Conservation (phyloP, 2,329 filamentous ascomycete genomes). For the Colletotrichum zoysiae region DNA sequence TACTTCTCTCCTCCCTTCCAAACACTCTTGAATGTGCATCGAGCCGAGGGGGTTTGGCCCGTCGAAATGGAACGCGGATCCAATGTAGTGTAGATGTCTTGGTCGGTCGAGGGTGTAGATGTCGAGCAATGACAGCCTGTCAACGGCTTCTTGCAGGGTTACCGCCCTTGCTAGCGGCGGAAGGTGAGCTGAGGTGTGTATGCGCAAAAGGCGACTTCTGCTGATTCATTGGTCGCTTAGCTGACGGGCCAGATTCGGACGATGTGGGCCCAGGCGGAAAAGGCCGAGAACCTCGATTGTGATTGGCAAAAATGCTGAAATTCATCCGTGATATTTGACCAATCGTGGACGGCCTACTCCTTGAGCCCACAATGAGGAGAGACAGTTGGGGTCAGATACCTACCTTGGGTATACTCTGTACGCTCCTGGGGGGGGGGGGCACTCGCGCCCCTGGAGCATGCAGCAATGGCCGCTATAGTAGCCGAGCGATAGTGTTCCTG, state of each 20-base stretch:
- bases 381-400: constrained; percentile 7
- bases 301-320: constrained; percentile 41
- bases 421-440: constrained; percentile 12
- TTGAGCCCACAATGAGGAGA: constrained; percentile 26
- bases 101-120: constrained; percentile 48
- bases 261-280: constrained; percentile 29
- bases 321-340: constrained; percentile 25
- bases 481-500: constrained; percentile 14
- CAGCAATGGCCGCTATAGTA: constrained; percentile 1
- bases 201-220: constrained; percentile 47
- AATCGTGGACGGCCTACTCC: constrained; percentile 14
- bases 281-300: constrained; percentile 16
- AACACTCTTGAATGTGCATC: constrained; percentile 33
- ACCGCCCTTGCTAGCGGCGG: constrained; percentile 46
- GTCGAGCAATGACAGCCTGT: constrained; percentile 50
- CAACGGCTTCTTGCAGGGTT: constrained; percentile 47
- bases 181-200: constrained; percentile 52
- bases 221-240: constrained; percentile 48
- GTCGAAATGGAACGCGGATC: constrained; percentile 31
- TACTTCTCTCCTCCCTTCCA: constrained; percentile 18
- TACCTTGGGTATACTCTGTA: too few relatives aligned
- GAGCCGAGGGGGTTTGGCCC: constrained; percentile 22
- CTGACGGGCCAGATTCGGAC: constrained; percentile 41
- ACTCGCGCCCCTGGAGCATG: constrained; percentile 18
- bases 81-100: constrained; percentile 20